Conservation (phyloP, 495 filamentous ascomycete species). For the Chaetomium fimeti region DNA sequence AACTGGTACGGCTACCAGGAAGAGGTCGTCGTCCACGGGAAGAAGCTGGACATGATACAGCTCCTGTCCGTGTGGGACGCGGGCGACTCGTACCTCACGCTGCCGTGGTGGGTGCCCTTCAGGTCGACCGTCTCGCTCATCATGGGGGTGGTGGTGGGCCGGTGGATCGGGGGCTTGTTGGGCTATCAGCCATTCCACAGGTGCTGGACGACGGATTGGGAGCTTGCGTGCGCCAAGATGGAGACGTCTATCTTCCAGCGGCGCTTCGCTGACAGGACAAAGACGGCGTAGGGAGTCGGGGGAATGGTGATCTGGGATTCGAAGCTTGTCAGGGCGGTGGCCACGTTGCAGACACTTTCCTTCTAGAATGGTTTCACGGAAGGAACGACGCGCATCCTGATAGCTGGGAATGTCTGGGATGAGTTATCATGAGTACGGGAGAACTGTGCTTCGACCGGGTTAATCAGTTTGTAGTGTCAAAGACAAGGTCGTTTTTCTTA, state of each 20-base stretch:
- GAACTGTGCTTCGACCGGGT: no score
- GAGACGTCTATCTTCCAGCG: slow-evolving; percentile 40
- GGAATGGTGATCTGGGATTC: no score
- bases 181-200: slow-evolving; percentile 53
- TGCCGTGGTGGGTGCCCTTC: slow-evolving; percentile 50
- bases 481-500: no score
- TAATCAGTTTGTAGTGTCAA: no score
- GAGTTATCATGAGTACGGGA: no score
- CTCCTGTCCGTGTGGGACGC: slow-evolving; percentile 38
- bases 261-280: slow-evolving; percentile 29
- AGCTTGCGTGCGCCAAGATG: slow-evolving; percentile 49
- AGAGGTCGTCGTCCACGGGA: slow-evolving; percentile 42
- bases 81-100: slow-evolving; percentile 47
- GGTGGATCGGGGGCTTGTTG: slow-evolving; percentile 52
- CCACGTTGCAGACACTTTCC: no score
- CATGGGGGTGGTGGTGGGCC: slow-evolving; percentile 46
- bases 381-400: no score
- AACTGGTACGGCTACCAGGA: slow-evolving; percentile 58
- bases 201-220: slow-evolving; percentile 56
- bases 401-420: no score
- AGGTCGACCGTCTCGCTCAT: slow-evolving; percentile 37
- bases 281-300: background rate
- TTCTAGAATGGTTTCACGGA: no score
- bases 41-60: slow-evolving; percentile 29
- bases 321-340: no score